Evolutionary conservation across 306 rosid species (phyloP).

Genomic region (Acacia melanoxylon): DNA sequence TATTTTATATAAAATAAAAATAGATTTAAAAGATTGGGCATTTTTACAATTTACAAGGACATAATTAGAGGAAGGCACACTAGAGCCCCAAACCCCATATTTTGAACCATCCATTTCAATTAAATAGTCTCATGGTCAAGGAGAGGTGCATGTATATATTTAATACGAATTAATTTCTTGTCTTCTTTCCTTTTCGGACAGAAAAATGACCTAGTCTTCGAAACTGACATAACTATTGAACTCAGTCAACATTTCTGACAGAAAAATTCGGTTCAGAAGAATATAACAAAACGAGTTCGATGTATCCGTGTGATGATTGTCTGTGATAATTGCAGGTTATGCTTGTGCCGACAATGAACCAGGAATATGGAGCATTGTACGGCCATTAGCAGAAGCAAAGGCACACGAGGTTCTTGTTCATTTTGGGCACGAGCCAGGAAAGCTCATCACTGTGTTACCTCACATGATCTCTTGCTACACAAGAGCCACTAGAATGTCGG

Average conservation of each 20-base stretch:
- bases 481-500: slow-evolving; percentile 7
- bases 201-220: not conserved
- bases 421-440: not conserved
- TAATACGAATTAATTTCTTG: not conserved
- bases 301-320: not conserved
- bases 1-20: too few species aligned
- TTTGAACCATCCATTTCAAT: not conserved
- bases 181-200: not conserved
- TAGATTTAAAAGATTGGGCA: too few species aligned
- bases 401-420: not conserved
- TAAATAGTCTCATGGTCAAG: not conserved
- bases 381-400: not conserved
- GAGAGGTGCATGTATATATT: not conserved
- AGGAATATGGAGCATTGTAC: not conserved
- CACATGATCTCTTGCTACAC: not conserved
- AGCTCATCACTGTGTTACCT: not conserved
- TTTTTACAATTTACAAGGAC: too few species aligned
- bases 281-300: not conserved
- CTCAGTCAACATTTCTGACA: not conserved
- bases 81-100: not conserved
- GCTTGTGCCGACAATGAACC: not conserved
- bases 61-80: too few species aligned
- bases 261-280: not conserved
- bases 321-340: not conserved
- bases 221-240: not conserved